Evolutionary conservation across 2,329 filamentous ascomycete species (phyloP).

Genomic region (Bipolaris gigantea): DNA sequence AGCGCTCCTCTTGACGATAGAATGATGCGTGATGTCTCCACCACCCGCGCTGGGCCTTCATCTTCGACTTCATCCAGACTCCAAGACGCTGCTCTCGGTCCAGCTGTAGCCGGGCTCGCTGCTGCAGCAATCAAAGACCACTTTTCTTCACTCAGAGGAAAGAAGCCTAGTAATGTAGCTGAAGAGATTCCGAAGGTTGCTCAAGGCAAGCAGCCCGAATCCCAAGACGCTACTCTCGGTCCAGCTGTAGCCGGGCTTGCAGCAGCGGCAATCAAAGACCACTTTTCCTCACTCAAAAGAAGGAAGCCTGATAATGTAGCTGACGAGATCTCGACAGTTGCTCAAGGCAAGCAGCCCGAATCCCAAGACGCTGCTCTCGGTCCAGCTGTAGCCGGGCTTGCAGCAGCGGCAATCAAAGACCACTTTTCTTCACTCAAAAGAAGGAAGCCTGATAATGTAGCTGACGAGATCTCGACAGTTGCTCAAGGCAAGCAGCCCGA

Average conservation of each 20-base stretch:
- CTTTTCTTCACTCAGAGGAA: conserved; percentile 19
- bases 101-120: conserved; percentile 30
- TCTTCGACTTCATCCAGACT: conserved; percentile 29
- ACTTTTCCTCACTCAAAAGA: too few species aligned
- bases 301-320: too few species aligned
- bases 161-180: conserved; percentile 20
- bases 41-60: conserved; percentile 16
- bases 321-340: too few species aligned
- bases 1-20: conserved; percentile 26
- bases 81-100: conserved; percentile 34
- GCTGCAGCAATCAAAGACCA: conserved; percentile 22
- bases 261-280: too few species aligned
- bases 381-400: conserved; percentile 31
- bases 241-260: too few species aligned
- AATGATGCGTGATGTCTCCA: conserved; percentile 22
- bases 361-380: conserved; percentile 33
- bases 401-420: conserved; percentile 21
- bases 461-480: conserved; percentile 9
- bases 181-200: conserved; percentile 9
- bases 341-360: too few species aligned
- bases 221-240: too few species aligned
- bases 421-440: conserved; percentile 21
- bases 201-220: conserved; percentile 2
- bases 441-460: conserved; percentile 21
- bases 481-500: conserved; percentile 3